Conservation (phyloP, 2,329 filamentous ascomycete species). For the Phymatotrichopsis omnivora region DNA sequence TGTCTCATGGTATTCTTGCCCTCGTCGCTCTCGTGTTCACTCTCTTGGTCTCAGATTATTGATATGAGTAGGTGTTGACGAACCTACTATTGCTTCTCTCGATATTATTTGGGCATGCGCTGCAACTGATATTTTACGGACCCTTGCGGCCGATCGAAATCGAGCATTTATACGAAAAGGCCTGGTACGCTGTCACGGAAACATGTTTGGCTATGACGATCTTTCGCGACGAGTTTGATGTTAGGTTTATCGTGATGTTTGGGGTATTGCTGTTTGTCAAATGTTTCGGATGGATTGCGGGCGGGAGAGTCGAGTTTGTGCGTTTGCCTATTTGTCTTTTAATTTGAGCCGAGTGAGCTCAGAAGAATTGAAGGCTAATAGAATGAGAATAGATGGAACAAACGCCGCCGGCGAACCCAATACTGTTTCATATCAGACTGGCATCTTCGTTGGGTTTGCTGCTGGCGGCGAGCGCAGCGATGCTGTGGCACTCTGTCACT, state of each 20-base stretch:
- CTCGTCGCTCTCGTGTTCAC: conserved; percentile 10
- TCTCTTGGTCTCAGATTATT: conserved; percentile 12
- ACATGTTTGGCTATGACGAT: conserved; percentile 97
- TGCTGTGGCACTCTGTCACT: conserved; percentile 71
- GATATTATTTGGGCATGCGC: conserved; percentile 67
- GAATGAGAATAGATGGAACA: conserved; percentile 50
- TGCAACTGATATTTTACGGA: conserved; percentile 86
- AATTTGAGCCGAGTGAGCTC: background rate
- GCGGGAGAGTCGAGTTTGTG: conserved; percentile 83
- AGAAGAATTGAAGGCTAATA: background rate
- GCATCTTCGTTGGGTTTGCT: conserved; percentile 69
- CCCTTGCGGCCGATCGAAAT: conserved; percentile 85
- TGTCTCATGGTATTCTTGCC: conserved; percentile 62
- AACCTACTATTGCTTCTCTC: conserved; percentile 80
- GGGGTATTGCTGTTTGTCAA: conserved; percentile 84
- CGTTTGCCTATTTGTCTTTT: conserved; percentile 4
- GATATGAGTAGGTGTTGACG: conserved; percentile 82
- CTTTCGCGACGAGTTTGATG: conserved; percentile 87
- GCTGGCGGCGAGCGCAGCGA: conserved; percentile 64
- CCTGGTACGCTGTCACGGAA: conserved; percentile 96
- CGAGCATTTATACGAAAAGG: conserved; percentile 93
- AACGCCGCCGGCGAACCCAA: conserved; percentile 80
- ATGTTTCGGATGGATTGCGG: conserved; percentile 97
- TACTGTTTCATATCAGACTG: conserved; percentile 75
- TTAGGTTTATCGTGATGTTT: conserved; percentile 95